Evolutionary conservation across 2,329 filamentous ascomycete species (phyloP).

Genomic region (Tolypocladium album): DNA sequence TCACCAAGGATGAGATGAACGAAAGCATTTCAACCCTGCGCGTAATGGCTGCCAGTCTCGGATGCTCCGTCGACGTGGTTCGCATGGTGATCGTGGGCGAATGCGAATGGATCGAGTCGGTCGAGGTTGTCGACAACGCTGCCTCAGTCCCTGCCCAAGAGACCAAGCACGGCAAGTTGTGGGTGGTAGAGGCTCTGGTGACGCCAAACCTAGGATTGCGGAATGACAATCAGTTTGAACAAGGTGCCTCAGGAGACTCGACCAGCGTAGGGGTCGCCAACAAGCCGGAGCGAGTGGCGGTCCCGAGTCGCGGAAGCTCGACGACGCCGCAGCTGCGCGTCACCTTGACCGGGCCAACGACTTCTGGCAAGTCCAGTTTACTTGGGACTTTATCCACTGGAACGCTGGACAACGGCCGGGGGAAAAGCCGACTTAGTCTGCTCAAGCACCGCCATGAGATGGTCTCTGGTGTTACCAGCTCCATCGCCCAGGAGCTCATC

Average conservation of each 20-base stretch:
- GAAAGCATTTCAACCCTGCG: slow-evolving; percentile 79
- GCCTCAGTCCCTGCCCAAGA: slow-evolving; percentile 10
- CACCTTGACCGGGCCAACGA: slow-evolving; percentile 80
- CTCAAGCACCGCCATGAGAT: slow-evolving; percentile 92
- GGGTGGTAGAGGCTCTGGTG: slow-evolving; percentile 87
- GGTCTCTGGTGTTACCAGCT: slow-evolving; percentile 83
- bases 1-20: slow-evolving; percentile 83
- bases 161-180: slow-evolving; percentile 45
- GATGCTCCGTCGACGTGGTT: slow-evolving; percentile 73
- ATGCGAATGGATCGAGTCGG: slow-evolving; percentile 59
- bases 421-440: slow-evolving; percentile 78
- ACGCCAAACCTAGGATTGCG: slow-evolving; percentile 52
- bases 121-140: slow-evolving; percentile 16
- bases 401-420: slow-evolving; percentile 81
- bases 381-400: slow-evolving; percentile 83
- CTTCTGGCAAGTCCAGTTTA: slow-evolving; percentile 85
- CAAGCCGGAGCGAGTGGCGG: slow-evolving; percentile 5
- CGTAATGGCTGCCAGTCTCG: slow-evolving; percentile 86
- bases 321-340: slow-evolving; percentile 68
- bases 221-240: background rate
- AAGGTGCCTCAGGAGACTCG: background rate
- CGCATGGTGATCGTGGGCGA: slow-evolving; percentile 77
- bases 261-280: background rate
- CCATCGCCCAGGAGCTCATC: slow-evolving; percentile 85
- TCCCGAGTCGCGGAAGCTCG: slow-evolving; percentile 34